Base-by-base conservation (phyloP, 2,329 filamentous ascomycete genomes). In the Bipolaris cookei region DNA sequence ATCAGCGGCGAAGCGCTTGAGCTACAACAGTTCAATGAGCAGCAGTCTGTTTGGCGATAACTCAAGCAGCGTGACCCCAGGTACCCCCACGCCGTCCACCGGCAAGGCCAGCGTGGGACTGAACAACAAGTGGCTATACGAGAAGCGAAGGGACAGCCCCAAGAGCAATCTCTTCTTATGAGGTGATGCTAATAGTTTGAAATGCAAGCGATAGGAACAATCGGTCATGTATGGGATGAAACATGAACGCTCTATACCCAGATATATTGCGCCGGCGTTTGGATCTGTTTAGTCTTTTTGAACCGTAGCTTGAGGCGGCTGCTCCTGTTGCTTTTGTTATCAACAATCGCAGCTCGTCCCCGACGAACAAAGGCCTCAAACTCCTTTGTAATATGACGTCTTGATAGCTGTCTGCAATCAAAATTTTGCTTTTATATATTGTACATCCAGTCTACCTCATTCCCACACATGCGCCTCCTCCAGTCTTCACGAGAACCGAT, bases 71-170 rank as follows among this genome's bases (percentile, higher is more conserved):
- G 69, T 64, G 10, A 61, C 68, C 1, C 86, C 89, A 1, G 82
- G 84, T 13, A 88, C 89, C 16, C 90, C 90, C 1, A 93, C 88
- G 62, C 90, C 91, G 8, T 67, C 67, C 1, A 70, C 63, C 2
- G 73, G 74, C 79, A 84, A 87, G 54, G 88, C 88, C 39, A 92
- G 86, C 64, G 86, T 96, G 50, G 87, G 88, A 0, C 72, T 97
- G 71, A 97, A 94, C 77, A 97, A 88, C 79, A 96, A 95, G 79
- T 98, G 94, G 94, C 77, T 97, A 58, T 98, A 97, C 72, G 92
- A 97, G 77, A 91, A 88, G 78, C 89, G 90, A 16, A 71, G 68
- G 80, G 87, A 73, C 74, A 87, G 73, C 79, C 83, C 65, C 28
- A 61, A 68, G 50, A 75, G 66, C 51, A 69, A 58, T 44, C 48